Evolutionary conservation across 2,329 filamentous ascomycete genomes (phyloP).

Genomic region (Colletotrichum magnum): DNA sequence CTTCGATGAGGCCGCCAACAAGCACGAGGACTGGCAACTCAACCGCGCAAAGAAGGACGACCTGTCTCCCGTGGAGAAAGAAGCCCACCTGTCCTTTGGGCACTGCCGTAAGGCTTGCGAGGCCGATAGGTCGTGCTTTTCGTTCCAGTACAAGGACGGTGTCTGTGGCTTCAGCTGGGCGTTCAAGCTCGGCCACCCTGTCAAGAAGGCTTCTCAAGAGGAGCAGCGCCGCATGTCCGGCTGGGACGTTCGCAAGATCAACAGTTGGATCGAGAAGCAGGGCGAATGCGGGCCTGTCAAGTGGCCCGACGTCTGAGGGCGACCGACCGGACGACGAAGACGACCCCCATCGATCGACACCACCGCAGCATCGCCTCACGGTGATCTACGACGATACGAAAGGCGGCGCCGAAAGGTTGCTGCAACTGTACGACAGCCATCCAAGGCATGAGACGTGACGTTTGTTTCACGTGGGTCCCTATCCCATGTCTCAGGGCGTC

Average conservation of each 20-base stretch:
- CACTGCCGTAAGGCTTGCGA: slow-evolving; percentile 62
- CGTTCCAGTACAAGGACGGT: slow-evolving; percentile 57
- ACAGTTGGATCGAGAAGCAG: slow-evolving; percentile 55
- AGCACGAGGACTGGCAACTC: slow-evolving; percentile 51
- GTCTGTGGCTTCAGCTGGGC: slow-evolving; percentile 53
- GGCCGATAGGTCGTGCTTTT: slow-evolving; percentile 54
- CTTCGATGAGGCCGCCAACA: slow-evolving; percentile 48
- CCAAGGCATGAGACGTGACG: slow-evolving; percentile 33
- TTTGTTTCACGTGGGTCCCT: slow-evolving; percentile 24
- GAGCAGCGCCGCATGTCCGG: slow-evolving; percentile 54
- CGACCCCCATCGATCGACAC: not conserved
- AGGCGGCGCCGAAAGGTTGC: slow-evolving; percentile 1
- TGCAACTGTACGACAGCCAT: slow-evolving; percentile 17
- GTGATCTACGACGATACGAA: slow-evolving; percentile 1
- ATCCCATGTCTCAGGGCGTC: slow-evolving; percentile 11
- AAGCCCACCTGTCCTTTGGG: slow-evolving; percentile 58
- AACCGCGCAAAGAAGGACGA: slow-evolving; percentile 50
- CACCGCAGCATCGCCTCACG: not conserved
- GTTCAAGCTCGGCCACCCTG: slow-evolving; percentile 57
- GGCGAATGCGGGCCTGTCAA: slow-evolving; percentile 51
- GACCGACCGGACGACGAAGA: not conserved
- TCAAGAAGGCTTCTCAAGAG: slow-evolving; percentile 47
- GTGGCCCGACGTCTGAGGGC: slow-evolving; percentile 48
- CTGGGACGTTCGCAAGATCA: slow-evolving; percentile 58
- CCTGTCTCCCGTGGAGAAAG: slow-evolving; percentile 54